Evolutionary conservation across 257 asterid genomes (phyloP), one percentile per base, ranked within the genome.

Genomic region (Gentiana macrophylla): DNA sequence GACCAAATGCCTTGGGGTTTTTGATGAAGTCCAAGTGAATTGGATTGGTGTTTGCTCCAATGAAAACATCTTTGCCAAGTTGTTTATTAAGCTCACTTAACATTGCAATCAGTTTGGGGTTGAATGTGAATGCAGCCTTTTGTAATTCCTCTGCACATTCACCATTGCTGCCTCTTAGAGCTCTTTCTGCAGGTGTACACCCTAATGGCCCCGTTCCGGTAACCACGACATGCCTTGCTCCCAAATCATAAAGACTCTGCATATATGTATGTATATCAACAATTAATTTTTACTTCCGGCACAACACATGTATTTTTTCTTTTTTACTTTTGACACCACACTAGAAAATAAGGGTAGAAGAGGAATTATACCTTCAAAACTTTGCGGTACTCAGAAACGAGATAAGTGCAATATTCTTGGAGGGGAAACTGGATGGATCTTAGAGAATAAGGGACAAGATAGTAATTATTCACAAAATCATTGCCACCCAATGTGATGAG

Each of bases 121-220:
- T 90, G 82, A 75, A 86, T 12, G 82, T 52, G 8, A 69, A 8
- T 4, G 94, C 79, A 1, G 98, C 98, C 4, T 7, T 68, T 35
- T 78, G 80, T 59, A 87, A 63, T 4, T 77, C 85, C 1, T 0
- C 49, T 0, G 83, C 86, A 12, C 98, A 90, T 66, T 84, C 86
- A 0, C 97, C 98, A 1, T 59, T 65, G 15, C 2, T 37, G 8
- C 94, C 46, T 8, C 94, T 77, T 15, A 32, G 57, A 0, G 96
- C 98, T 54, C 84, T 32, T 54, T 86, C 96, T 0, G 95, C 93
- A 0, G 98, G 98, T 52, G 80, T 94, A 49, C 98, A 90, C n/a
- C 98, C 98, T 32, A 90, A 8, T 12, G 96, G 98, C 0, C 98
- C 98, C 1, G 86, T 79, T 2, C 98, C 98, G 0, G 96, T 90